Evolutionary conservation across 78 protist species (phyloP).

Genomic region (Dictyostelium intermedium): DNA sequence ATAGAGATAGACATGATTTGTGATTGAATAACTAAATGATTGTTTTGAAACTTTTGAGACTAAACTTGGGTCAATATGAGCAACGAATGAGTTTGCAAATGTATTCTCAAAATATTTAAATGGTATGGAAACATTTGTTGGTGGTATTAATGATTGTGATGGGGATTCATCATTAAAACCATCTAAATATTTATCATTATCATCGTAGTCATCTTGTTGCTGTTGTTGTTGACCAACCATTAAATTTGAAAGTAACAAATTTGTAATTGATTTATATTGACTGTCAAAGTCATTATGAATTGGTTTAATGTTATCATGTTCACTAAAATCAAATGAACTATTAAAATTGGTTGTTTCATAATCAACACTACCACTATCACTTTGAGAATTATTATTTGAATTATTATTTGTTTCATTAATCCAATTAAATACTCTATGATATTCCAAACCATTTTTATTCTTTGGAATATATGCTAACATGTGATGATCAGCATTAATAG

Average conservation of each 20-base stretch:
- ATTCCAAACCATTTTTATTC: background rate
- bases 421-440: background rate
- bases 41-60: background rate
- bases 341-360: background rate
- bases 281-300: background rate
- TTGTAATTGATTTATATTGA: background rate
- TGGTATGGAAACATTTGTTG: conserved; percentile 4
- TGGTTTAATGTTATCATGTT: background rate
- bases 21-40: background rate
- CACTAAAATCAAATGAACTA: background rate
- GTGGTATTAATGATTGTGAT: background rate
- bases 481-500: background rate
- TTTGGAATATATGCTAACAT: background rate
- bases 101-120: background rate
- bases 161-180: too few species aligned
- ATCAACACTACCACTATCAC: background rate
- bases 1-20: conserved; percentile 4
- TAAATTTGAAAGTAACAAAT: background rate
- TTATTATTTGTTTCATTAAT: background rate
- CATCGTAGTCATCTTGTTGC: background rate
- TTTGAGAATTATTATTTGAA: background rate
- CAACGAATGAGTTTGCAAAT: background rate
- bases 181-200: background rate
- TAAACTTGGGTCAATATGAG: background rate
- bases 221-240: too few species aligned